A percentile compares a stretch with the other conserved stretches of the same genome.
Evolutionary conservation across 495 filamentous ascomycete species (phyloP).

Genomic region (Emericellopsis terricola): DNA sequence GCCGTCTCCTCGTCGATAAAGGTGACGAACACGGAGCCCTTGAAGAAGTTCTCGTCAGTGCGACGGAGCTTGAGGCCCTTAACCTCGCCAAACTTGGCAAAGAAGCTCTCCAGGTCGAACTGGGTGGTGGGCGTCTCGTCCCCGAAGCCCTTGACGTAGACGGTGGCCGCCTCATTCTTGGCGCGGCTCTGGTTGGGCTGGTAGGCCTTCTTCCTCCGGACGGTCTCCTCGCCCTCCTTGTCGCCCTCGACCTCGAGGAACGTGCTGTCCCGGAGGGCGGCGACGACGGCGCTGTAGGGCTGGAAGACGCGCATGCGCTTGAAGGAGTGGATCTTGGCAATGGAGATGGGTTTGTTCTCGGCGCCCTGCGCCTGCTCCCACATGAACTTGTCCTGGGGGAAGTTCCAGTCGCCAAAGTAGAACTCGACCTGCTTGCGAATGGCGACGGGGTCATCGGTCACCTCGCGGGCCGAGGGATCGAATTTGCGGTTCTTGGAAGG

Average conservation of each 20-base stretch:
- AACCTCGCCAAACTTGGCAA: conserved; percentile 59
- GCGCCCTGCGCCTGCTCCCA: conserved; percentile 55
- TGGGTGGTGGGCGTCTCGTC: conserved; percentile 61
- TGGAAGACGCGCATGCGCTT: conserved; percentile 90
- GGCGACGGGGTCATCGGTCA: conserved; percentile 51
- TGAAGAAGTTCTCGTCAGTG: conserved; percentile 47
- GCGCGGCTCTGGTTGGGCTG: conserved; percentile 14
- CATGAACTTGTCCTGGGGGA: conserved; percentile 74
- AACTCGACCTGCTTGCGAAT: conserved; percentile 91
- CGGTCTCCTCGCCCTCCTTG: conserved; percentile 36
- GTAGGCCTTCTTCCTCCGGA: conserved; percentile 61
- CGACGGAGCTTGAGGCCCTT: conserved; percentile 82
- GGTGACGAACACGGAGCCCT: conserved; percentile 90
- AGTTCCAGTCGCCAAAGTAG: conserved; percentile 89
- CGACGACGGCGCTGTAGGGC: conserved; percentile 60
- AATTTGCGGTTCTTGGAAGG: conserved; percentile 37
- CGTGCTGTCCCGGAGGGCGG: conserved; percentile 58
- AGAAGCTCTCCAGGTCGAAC: conserved; percentile 84
- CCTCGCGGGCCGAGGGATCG: conserved; percentile 40
- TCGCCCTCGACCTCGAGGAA: conserved; percentile 42
- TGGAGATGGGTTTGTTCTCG: conserved; percentile 58
- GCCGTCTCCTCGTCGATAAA: conserved; percentile 59
- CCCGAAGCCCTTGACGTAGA: conserved; percentile 72
- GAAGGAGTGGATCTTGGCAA: conserved; percentile 64
- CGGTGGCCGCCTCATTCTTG: conserved; percentile 15